Percentiles rank a stretch among this genome's conserved stretches.
Evolutionary conservation across 345 rosid genomes (phyloP).

Genomic region (Ceriops zippeliana): DNA sequence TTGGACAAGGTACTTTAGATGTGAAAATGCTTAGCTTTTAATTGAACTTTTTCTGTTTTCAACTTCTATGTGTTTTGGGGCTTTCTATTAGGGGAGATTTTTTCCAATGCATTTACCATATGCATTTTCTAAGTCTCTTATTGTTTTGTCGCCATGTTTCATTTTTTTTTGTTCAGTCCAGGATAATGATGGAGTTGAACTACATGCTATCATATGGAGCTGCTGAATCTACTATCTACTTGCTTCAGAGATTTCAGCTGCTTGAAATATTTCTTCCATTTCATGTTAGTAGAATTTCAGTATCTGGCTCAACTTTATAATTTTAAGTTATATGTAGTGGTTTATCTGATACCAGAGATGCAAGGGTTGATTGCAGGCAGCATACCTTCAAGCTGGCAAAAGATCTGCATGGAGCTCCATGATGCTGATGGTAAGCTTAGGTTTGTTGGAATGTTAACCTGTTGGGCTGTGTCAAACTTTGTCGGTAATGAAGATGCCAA

Average conservation of each 20-base stretch:
- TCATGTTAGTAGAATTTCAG: conserved; percentile 48
- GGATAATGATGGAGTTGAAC: conserved; percentile 83
- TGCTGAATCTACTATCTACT: conserved; percentile 62
- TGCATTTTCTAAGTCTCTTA: background rate
- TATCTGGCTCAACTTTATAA: conserved; percentile 7
- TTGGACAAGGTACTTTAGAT: conserved; percentile 56
- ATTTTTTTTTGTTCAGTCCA: conserved; percentile 47
- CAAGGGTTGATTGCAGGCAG: conserved; percentile 53
- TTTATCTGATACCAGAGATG: conserved; percentile 20
- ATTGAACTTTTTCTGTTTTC: conserved; percentile 7
- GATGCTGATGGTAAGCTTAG: conserved; percentile 70
- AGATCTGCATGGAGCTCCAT: conserved; percentile 35
- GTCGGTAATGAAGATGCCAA: conserved; percentile 6
- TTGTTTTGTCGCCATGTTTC: conserved; percentile 17
- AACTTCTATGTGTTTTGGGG: conserved; percentile 1
- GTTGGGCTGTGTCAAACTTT: background rate
- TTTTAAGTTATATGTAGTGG: background rate
- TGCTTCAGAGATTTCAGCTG: conserved; percentile 75
- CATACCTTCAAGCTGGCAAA: conserved; percentile 50
- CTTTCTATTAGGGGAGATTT: too few species aligned
- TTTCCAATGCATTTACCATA: background rate
- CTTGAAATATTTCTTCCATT: conserved; percentile 72
- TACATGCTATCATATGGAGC: conserved; percentile 95
- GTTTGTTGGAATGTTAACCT: conserved; percentile 4
- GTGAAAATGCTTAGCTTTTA: conserved; percentile 2